These are phyloP conservation scores for Peniophora sp. DNA, from an alignment of 1,284 basidiomycete genomes.

Conservation along the genomic window DNA sequence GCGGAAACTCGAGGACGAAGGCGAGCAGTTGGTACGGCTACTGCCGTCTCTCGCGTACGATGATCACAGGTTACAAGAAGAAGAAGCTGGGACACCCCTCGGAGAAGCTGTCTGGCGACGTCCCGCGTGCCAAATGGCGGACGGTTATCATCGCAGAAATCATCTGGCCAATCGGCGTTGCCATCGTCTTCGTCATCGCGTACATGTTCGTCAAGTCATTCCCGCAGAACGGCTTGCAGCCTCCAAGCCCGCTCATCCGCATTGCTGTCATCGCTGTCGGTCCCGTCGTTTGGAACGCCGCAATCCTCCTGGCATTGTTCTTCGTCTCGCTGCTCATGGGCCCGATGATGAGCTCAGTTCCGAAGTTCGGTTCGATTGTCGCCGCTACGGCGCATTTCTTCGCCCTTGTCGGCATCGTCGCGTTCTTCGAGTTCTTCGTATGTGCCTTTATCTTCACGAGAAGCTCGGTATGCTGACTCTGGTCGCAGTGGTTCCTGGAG, in stretches of 20 bases:
- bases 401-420: constrained; percentile 74
- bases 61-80: constrained; percentile 98
- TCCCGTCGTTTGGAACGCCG: constrained; percentile 94
- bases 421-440: constrained; percentile 93
- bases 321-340: constrained; percentile 88
- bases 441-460: constrained; percentile 27
- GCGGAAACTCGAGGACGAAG: constrained; percentile 91
- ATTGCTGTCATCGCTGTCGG: constrained; percentile 89
- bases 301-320: constrained; percentile 81
- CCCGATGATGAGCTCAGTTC: constrained; percentile 82
- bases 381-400: constrained; percentile 83
- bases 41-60: constrained; percentile 88
- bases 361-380: constrained; percentile 85
- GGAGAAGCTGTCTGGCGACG: constrained; percentile 88
- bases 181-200: constrained; percentile 74
- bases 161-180: constrained; percentile 72
- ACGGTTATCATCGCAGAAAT: constrained; percentile 84
- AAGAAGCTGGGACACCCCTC: constrained; percentile 95
- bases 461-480: not conserved
- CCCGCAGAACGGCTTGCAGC: constrained; percentile 59
- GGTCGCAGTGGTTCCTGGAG: constrained; percentile 86
- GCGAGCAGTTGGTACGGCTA: constrained; percentile 98
- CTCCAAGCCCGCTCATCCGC: constrained; percentile 79
- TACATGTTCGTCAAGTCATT: constrained; percentile 92
- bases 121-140: constrained; percentile 84